Base-by-base conservation (phyloP, 495 filamentous ascomycete species). In the Pyrenula aspistea region DNA sequence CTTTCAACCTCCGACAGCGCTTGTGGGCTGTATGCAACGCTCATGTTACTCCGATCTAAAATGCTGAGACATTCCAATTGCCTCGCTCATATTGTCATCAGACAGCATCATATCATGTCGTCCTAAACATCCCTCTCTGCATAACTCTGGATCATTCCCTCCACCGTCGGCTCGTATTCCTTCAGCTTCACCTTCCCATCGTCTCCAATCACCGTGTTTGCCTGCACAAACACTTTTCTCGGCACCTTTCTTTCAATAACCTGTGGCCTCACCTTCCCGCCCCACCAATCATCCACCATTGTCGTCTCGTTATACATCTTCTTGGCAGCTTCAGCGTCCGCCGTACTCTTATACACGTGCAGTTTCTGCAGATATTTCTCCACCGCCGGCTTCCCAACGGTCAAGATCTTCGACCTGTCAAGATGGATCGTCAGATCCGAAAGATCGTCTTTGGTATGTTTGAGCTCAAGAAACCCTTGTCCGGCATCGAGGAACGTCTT, bases 151-250 rank as follows among this genome's bases (percentile, higher is more conserved):
- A 98, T 89, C 75, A 98, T 80, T 8, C 92, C 92, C 66, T 93
- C 84, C 10, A 83, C 72, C 0, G 82, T 88, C 0, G 90, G 79
- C 62, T 95, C 92, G 73, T 98, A 98, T 71, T 98, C 89, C 71
- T 82, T 89, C 68, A 96, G 67, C 21, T 71, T 79, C 19, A 96
- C 89, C 68, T 82, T 78, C 36, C 87, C 89, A 12, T 84, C 85
- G 54, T 84, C 77, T 19, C 82, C 74, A 52, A 89, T 67, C 49
- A 79, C 71, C 8, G 93, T 96, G 72, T 95, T 98, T 31, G 87
- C 89, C 72, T 96, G 90, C 19, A 98, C 91, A 71, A 95, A 97
- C 48, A 96, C 85, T 77, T 96, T 98, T 56, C 93, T 78, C 36
- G 93, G 91, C 61, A 89, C 84, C 76, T 94, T 95, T 72, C 88